These are phyloP conservation scores for Amaranthus cruentus DNA, from an alignment of 148 eudicot genomes.

Conservation along the genomic window DNA sequence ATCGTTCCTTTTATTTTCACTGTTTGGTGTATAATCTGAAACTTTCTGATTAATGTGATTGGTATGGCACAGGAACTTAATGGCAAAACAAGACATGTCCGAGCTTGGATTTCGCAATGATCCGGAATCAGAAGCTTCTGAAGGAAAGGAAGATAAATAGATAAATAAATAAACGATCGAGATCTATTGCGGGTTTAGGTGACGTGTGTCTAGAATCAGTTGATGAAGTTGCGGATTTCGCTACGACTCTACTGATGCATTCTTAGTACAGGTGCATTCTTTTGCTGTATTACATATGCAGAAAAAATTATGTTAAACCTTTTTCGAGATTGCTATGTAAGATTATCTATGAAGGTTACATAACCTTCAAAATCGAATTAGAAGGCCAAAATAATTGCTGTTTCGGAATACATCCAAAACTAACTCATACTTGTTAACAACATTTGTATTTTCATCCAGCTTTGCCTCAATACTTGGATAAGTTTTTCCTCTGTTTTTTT, in stretches of 20 bases:
- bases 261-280: background rate
- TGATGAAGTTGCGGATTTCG: background rate
- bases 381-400: background rate
- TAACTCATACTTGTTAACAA: no score
- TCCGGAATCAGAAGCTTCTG: conserved; percentile 29
- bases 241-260: background rate
- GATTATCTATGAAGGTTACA: background rate
- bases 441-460: no score
- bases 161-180: conserved; percentile 14
- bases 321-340: background rate
- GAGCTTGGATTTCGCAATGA: conserved; percentile 80
- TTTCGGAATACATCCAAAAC: no score
- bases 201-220: background rate
- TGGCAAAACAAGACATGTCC: conserved; percentile 95
- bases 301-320: conserved; percentile 8
- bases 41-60: conserved; percentile 1
- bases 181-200: background rate
- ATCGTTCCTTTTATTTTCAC: background rate
- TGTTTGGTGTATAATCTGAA: background rate
- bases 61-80: conserved; percentile 63
- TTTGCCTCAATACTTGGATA: no score
- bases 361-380: background rate
- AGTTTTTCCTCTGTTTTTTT: no score
- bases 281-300: conserved; percentile 7
- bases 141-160: conserved; percentile 24